Conservation (phyloP, 2,329 filamentous ascomycete genomes). For the Penicillium sp. region DNA sequence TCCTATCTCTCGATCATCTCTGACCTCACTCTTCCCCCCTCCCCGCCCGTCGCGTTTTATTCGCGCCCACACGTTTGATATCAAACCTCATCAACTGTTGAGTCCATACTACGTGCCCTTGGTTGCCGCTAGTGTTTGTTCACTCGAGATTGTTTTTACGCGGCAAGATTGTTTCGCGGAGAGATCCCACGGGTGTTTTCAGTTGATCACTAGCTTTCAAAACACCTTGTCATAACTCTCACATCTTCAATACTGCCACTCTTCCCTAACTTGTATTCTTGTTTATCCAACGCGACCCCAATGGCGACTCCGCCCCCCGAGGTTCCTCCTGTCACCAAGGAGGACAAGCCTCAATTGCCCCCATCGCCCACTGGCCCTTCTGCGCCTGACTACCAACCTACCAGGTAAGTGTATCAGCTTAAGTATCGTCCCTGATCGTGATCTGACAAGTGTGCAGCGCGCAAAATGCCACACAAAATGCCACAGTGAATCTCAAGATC, state of each 20-base stretch:
- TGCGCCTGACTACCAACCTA: slow-evolving; percentile 25
- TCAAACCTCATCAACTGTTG: slow-evolving; percentile 16
- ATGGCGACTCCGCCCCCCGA: slow-evolving; percentile 47
- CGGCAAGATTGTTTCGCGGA: slow-evolving; percentile 17
- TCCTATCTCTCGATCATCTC: slow-evolving; percentile 26
- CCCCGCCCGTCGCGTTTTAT: slow-evolving; percentile 13
- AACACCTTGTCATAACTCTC: slow-evolving; percentile 22
- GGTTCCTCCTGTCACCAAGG: slow-evolving; percentile 36
- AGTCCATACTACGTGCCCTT: not conserved
- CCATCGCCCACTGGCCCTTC: slow-evolving; percentile 35
- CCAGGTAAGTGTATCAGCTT: slow-evolving; percentile 28
- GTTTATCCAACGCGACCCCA: slow-evolving; percentile 19
- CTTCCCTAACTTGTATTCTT: slow-evolving; percentile 19
- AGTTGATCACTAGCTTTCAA: slow-evolving; percentile 22
- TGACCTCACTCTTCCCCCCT: slow-evolving; percentile 5
- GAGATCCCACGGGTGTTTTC: slow-evolving; percentile 26
- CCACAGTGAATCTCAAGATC: slow-evolving; percentile 19
- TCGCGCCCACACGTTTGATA: slow-evolving; percentile 20
- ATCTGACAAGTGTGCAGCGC: slow-evolving; percentile 18
- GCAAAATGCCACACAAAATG: slow-evolving; percentile 23
- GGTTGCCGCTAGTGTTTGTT: slow-evolving; percentile 11
- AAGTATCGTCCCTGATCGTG: not conserved
- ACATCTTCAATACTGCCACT: slow-evolving; percentile 12
- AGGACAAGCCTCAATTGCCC: slow-evolving; percentile 42
- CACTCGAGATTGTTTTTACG: slow-evolving; percentile 22